Evolutionary conservation across 805 yeast genomes (phyloP).

Genomic region (Nakazawaea anatomiae): DNA sequence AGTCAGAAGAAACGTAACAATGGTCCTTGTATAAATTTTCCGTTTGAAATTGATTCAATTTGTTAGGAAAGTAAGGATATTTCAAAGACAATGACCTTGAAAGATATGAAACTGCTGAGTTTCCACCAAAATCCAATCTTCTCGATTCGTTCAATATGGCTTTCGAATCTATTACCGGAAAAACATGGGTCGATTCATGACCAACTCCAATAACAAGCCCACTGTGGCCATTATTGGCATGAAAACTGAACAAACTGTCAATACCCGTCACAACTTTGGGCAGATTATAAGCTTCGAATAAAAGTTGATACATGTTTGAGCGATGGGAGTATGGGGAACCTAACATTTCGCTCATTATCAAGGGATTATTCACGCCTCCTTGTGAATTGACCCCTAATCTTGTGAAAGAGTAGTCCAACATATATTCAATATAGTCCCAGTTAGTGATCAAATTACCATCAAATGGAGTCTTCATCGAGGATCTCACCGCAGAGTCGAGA

Average conservation of each 20-base stretch:
- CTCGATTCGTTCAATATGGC: constrained; percentile 65
- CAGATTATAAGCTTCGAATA: constrained; percentile 78
- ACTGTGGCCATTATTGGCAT: constrained; percentile 48
- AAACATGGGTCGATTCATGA: constrained; percentile 71
- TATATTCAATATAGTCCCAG: constrained; percentile 85
- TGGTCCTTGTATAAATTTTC: constrained; percentile 64
- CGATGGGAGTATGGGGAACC: constrained; percentile 71
- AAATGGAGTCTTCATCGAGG: constrained; percentile 71
- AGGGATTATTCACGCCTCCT: constrained; percentile 65
- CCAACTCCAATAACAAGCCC: constrained; percentile 86
- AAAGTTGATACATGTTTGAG: constrained; percentile 65
- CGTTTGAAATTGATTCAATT: constrained; percentile 56
- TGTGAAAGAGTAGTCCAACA: constrained; percentile 77
- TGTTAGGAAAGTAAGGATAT: constrained; percentile 88
- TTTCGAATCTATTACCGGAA: constrained; percentile 72
- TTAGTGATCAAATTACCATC: constrained; percentile 85
- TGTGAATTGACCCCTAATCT: constrained; percentile 62
- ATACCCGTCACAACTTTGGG: constrained; percentile 77
- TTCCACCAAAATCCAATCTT: constrained; percentile 91
- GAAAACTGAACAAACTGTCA: constrained; percentile 74
- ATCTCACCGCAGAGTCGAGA: constrained; percentile 61
- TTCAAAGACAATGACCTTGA: constrained; percentile 63
- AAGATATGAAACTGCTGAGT: constrained; percentile 59
- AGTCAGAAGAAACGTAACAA: constrained; percentile 73
- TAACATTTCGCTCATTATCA: constrained; percentile 73